phyloP scores from a whole-genome alignment of 768 basidiomycete genomes.

The Mycena alexandri region DNA sequence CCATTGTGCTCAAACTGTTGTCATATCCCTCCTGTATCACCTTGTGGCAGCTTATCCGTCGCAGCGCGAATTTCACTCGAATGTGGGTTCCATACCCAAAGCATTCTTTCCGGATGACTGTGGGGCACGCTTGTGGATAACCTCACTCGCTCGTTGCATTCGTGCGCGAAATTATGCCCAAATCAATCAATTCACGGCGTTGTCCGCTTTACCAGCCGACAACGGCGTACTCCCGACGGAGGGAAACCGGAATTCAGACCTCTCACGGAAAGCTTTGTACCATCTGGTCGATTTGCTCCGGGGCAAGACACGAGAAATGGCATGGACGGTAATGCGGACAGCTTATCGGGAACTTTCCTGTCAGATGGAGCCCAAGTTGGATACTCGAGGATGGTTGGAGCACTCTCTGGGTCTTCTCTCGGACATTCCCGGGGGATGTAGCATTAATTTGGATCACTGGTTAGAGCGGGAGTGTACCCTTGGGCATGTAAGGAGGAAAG shows the following conservation, averaged over 20 bases:
- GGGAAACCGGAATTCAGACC: constrained; percentile 29
- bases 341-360: constrained; percentile 74
- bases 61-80: constrained; percentile 67
- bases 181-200: constrained; percentile 60
- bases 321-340: constrained; percentile 71
- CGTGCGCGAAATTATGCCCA: constrained; percentile 67
- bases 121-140: constrained; percentile 63
- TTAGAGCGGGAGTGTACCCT: constrained; percentile 53
- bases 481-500: constrained; percentile 68
- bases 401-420: constrained; percentile 61
- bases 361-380: constrained; percentile 48
- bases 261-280: constrained; percentile 58
- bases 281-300: constrained; percentile 62
- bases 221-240: constrained; percentile 24
- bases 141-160: constrained; percentile 62
- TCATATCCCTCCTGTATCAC: constrained; percentile 71
- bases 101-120: constrained; percentile 54
- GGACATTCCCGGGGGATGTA: constrained; percentile 44
- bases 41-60: constrained; percentile 74
- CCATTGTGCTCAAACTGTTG: constrained; percentile 46
- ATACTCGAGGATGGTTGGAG: constrained; percentile 61
- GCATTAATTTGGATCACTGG: constrained; percentile 65
- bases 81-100: constrained; percentile 55
- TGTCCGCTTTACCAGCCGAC: constrained; percentile 23
- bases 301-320: constrained; percentile 61